These are phyloP conservation scores for Eleusine coracana DNA, from an alignment of 176 grass and related monocot species.

Conservation along the genomic window DNA sequence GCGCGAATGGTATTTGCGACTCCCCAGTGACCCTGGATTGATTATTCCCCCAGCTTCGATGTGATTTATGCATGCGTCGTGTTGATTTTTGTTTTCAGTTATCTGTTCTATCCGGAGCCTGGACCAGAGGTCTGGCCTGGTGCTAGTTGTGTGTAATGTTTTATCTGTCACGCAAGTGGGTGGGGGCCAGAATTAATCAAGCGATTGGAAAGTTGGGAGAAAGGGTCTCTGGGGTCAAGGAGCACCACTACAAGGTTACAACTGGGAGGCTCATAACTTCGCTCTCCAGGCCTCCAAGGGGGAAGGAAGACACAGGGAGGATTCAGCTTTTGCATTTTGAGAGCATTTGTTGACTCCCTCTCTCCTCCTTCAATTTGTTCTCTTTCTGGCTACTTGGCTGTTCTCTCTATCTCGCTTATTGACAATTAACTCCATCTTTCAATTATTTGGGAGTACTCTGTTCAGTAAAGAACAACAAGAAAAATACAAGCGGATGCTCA, in stretches of 20 bases:
- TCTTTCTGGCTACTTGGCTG: background rate
- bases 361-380: background rate
- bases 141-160: background rate
- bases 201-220: background rate
- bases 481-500: background rate
- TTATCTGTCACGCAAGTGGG: background rate
- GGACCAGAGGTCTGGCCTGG: too few species aligned
- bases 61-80: slow-evolving; percentile 7
- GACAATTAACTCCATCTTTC: background rate
- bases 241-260: background rate
- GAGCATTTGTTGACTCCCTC: slow-evolving; percentile 17
- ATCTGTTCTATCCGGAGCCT: background rate
- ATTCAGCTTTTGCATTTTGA: slow-evolving; percentile 16
- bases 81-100: background rate
- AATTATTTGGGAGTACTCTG: background rate
- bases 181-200: background rate
- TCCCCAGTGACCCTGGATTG: background rate
- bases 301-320: background rate
- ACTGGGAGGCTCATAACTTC: slow-evolving; percentile 6
- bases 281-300: slow-evolving; percentile 16
- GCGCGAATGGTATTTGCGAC: background rate
- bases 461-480: background rate
- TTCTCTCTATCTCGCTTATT: background rate
- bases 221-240: slow-evolving; percentile 41
- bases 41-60: background rate